Percentiles rank a stretch among this genome's conserved stretches.
These are phyloP conservation scores for Coniella vitis DNA, from an alignment of 2,329 filamentous ascomycete genomes.

Conservation along the genomic window DNA sequence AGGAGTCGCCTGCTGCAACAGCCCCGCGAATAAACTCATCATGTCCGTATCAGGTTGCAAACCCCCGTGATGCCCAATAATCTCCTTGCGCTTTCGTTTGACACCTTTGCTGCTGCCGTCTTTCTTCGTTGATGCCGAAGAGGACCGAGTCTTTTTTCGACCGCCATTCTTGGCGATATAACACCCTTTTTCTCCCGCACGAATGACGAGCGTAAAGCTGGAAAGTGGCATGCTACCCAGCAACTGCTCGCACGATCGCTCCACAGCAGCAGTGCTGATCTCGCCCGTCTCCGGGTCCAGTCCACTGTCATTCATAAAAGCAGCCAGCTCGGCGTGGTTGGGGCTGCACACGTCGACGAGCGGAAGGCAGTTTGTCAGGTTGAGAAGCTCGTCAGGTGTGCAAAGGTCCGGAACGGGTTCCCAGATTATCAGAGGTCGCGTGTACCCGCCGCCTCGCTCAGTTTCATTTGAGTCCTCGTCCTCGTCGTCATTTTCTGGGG, in stretches of 20 bases:
- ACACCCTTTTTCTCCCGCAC: slow-evolving; percentile 67
- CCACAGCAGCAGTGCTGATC: slow-evolving; percentile 45
- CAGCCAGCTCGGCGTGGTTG: slow-evolving; percentile 83
- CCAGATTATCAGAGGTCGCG: slow-evolving; percentile 77
- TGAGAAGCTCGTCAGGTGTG: slow-evolving; percentile 59
- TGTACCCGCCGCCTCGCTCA: slow-evolving; percentile 18
- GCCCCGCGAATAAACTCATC: slow-evolving; percentile 52
- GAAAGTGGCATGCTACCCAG: slow-evolving; percentile 57
- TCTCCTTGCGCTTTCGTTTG: slow-evolving; percentile 35
- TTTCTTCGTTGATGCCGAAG: slow-evolving; percentile 21
- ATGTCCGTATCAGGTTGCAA: slow-evolving; percentile 56
- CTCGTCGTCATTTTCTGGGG: slow-evolving; percentile 19
- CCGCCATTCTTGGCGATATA: slow-evolving; percentile 55
- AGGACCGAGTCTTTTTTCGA: slow-evolving; percentile 20
- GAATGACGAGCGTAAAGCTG: slow-evolving; percentile 60
- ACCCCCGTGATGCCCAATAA: slow-evolving; percentile 37
- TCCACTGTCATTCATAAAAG: slow-evolving; percentile 65
- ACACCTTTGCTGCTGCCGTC: slow-evolving; percentile 19
- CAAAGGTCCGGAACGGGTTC: slow-evolving; percentile 91
- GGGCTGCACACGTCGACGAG: slow-evolving; percentile 62
- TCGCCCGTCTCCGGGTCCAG: slow-evolving; percentile 48
- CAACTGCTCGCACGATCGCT: slow-evolving; percentile 56
- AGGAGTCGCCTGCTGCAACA: slow-evolving; percentile 33
- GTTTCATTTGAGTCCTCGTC: slow-evolving; percentile 8
- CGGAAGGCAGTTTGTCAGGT: slow-evolving; percentile 56